Conservation (phyloP, 768 basidiomycete genomes). For the Rhodotorula kratochvilovae region DNA sequence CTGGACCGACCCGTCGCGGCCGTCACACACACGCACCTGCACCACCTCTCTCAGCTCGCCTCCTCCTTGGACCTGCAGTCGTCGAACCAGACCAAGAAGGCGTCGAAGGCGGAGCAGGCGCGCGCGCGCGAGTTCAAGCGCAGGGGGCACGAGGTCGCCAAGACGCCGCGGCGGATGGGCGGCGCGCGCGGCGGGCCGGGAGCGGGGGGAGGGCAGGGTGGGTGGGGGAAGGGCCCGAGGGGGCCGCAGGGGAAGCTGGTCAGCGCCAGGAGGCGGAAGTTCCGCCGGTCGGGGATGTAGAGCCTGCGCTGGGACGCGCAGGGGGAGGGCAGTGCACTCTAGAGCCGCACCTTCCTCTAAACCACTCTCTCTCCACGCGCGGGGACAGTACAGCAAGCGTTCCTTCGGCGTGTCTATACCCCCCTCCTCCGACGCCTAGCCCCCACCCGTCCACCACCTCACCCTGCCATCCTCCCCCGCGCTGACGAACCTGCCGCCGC, state of each 20-base stretch:
- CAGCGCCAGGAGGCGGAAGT: constrained; percentile 23
- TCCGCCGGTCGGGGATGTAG: constrained; percentile 5
- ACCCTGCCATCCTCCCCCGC: constrained; percentile 34
- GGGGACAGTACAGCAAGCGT: no score
- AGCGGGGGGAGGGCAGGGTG: background rate
- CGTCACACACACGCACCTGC: background rate
- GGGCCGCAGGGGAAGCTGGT: constrained; percentile 23
- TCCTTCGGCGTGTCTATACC: no score
- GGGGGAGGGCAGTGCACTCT: no score
- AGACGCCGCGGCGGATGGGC: background rate
- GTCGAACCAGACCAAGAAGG: constrained; percentile 31
- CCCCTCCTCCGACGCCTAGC: no score
- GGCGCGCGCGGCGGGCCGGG: background rate
- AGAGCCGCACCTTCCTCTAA: no score
- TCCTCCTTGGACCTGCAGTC: constrained; percentile 28
- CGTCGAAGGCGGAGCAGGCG: constrained; percentile 30
- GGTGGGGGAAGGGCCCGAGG: background rate
- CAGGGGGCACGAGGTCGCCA: constrained; percentile 19
- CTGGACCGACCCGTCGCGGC: background rate
- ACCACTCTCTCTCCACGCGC: no score
- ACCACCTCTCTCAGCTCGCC: constrained; percentile 8
- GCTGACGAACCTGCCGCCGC: constrained; percentile 21
- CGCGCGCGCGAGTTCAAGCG: constrained; percentile 25
- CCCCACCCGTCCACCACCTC: constrained; percentile 35
- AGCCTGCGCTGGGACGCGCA: background rate